A percentile compares a stretch with the other conserved stretches of the same genome.
phyloP scores from a whole-genome alignment of 176 grass and related monocot species.

The Olyra latifolia region DNA sequence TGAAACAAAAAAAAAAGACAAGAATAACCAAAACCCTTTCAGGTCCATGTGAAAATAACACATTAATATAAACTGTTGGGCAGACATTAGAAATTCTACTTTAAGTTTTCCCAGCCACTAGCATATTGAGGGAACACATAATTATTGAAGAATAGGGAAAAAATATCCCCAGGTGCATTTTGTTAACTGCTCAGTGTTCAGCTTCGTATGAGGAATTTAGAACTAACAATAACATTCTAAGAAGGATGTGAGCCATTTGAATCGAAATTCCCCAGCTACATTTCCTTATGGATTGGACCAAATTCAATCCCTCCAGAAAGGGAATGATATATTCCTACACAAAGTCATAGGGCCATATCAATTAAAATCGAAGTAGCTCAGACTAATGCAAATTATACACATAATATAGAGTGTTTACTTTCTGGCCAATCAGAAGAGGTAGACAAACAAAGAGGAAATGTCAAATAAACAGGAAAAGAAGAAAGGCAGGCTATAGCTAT shows the following conservation, averaged over 20 bases:
- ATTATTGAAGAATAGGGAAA: constrained; percentile 1
- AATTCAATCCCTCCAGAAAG: neutral
- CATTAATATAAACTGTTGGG: neutral
- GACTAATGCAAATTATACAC: neutral
- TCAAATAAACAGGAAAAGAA: neutral
- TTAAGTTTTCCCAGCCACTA: neutral
- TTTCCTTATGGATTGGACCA: neutral
- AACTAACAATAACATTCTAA: neutral
- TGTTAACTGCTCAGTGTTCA: neutral
- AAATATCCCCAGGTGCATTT: neutral
- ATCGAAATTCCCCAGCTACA: neutral
- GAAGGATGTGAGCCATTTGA: neutral
- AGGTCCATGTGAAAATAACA: neutral
- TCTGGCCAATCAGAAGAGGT: neutral
- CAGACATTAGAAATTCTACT: neutral
- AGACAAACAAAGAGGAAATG: neutral
- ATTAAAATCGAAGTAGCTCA: neutral
- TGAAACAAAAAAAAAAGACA: neutral
- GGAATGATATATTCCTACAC: neutral
- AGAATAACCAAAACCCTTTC: neutral
- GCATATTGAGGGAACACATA: neutral
- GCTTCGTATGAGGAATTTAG: constrained; percentile 2
- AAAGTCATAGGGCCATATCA: neutral
- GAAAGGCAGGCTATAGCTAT: neutral
- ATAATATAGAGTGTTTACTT: neutral